A percentile compares a stretch with the other conserved stretches of the same genome.
phyloP scores from a whole-genome alignment of 129 eudicot genomes.

The Solidago caesia region DNA sequence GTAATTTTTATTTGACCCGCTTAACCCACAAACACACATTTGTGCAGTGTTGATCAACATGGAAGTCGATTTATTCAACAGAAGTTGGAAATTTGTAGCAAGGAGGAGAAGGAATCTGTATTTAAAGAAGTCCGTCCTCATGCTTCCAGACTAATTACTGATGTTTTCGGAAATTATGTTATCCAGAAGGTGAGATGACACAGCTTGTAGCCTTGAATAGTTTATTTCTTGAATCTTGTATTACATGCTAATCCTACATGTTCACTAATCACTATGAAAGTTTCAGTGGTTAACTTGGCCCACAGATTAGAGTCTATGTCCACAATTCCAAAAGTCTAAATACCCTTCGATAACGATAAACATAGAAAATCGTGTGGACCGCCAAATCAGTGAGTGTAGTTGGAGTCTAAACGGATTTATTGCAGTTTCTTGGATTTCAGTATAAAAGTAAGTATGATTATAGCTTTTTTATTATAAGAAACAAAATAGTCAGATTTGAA shows the following conservation, averaged over 20 bases:
- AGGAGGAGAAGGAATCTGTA: conserved; percentile 54
- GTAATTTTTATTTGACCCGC: background rate
- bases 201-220: background rate
- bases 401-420: background rate
- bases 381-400: background rate
- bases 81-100: conserved; percentile 56
- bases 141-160: conserved; percentile 59
- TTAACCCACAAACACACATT: background rate
- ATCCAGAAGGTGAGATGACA: conserved; percentile 63
- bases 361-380: background rate
- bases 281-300: conserved; percentile 8
- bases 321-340: background rate
- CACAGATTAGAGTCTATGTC: background rate
- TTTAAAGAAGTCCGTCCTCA: conserved; percentile 72
- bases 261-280: background rate
- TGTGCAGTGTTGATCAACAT: conserved; percentile 70
- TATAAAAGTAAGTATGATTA: too few relatives aligned
- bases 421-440: background rate
- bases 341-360: background rate
- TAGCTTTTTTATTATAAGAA: too few relatives aligned
- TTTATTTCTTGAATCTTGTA: conserved; percentile 6
- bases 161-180: conserved; percentile 84
- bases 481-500: too few relatives aligned
- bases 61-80: conserved; percentile 89
- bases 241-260: background rate